phyloP scores from a whole-genome alignment of 306 rosid species.

The Castanea crenata region DNA sequence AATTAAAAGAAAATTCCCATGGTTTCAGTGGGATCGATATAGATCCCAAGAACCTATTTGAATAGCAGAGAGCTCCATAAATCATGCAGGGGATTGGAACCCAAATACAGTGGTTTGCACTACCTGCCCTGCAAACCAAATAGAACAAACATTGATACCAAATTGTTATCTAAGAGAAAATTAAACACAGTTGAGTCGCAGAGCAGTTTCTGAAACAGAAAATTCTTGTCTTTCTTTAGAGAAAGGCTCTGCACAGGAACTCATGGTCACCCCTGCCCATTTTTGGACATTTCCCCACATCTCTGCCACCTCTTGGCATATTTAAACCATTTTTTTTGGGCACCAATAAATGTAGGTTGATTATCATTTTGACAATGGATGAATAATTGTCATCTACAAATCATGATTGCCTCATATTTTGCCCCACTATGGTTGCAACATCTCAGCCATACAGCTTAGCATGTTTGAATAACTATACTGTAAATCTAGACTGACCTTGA shows the following conservation, averaged over 20 bases:
- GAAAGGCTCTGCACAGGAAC: slow-evolving; percentile 5
- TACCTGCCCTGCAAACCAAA: not conserved
- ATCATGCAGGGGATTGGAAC: not conserved
- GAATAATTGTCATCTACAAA: not conserved
- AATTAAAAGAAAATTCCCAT: not conserved
- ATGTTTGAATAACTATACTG: not conserved
- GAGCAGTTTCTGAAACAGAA: not conserved
- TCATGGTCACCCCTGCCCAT: not conserved
- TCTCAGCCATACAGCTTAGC: slow-evolving; percentile 3
- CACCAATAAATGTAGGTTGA: not conserved
- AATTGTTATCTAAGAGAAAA: not conserved
- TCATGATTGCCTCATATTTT: not conserved
- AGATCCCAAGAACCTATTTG: slow-evolving; percentile 8
- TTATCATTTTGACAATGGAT: not conserved
- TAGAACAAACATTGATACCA: not conserved
- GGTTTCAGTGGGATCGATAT: not conserved
- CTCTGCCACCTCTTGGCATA: not conserved
- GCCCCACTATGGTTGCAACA: slow-evolving; percentile 6
- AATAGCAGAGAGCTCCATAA: slow-evolving; percentile 7
- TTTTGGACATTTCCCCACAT: not conserved
- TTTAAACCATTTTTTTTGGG: not conserved
- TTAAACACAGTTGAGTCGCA: not conserved
- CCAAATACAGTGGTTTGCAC: slow-evolving; percentile 1
- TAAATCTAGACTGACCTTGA: slow-evolving; percentile 61
- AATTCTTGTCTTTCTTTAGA: not conserved